Evolutionary conservation across 1,284 basidiomycete genomes (phyloP), one percentile per base, ranked within the genome.

Genomic region (Boletus hoseneyae): DNA sequence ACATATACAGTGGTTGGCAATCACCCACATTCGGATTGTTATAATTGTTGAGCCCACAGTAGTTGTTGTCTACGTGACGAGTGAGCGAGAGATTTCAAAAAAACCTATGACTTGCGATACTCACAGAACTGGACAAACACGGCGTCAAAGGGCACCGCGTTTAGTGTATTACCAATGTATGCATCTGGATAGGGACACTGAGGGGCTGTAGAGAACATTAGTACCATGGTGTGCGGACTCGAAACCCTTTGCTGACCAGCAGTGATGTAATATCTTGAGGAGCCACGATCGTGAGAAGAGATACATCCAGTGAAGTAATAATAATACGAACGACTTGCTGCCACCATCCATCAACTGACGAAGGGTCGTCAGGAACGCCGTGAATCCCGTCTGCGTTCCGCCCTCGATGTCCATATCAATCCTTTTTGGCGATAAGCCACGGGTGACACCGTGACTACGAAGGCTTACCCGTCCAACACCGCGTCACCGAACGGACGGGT

Each of bases 371-470:
- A 84, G 73, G 57, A 87, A 85, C 0, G 79, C 74, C 15, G 70
- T 68, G 61, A 76, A 81, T 48, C 79, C 77, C 3, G 70, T 70
- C 40, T 73, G 72, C 3, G 67, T 59, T 23, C 83, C 84, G 19
- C 80, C 79, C 62, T 87, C 85, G 48, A 87, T 81, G 55, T 86
- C 84, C 40, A 87, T 66, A 57, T 87, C 84, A 37, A 86, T 69
- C 25, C 82, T 83, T 48, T 34, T 10, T 6, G 11, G 38, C 7
- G 4, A 23, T 62, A 10, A 58, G 43, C 19, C 11, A 36, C 4
- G 3, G 23, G 25, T 29, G 11, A 3, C 4, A 18, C 3, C 3
- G 7, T 23, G n/a, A 33, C 0, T 7, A 38, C 13, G 10, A 1
- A 40, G 5, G 9, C 73, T 43, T 54, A 82, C 81, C 83, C 85